Percentiles rank a stretch among this genome's conserved stretches.
Conservation (phyloP, 768 basidiomycete genomes). For the Epithele typhae region DNA sequence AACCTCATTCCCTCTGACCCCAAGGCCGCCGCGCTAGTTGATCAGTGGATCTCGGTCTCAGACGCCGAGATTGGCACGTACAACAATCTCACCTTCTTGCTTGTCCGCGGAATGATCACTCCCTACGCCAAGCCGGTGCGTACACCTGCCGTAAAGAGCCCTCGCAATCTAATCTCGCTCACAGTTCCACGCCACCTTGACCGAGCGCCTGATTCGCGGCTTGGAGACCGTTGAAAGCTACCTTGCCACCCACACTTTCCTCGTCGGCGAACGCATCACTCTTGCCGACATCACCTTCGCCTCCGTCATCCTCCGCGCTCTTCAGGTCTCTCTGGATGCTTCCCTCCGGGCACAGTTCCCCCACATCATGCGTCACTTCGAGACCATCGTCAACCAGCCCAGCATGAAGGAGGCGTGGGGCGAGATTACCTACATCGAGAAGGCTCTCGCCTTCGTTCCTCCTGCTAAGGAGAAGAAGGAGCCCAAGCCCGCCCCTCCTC, state of each 20-base stretch:
- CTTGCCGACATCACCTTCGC: conserved; percentile 83
- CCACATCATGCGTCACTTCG: conserved; percentile 77
- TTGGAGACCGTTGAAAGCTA: conserved; percentile 69
- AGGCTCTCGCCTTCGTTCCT: conserved; percentile 63
- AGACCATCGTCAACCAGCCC: conserved; percentile 87
- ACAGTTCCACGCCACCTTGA: conserved; percentile 54
- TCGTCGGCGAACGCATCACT: conserved; percentile 93
- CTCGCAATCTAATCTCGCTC: background rate
- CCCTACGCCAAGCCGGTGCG: conserved; percentile 84
- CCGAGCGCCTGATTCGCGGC: conserved; percentile 51
- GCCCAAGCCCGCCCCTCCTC: conserved; percentile 25
- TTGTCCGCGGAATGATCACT: conserved; percentile 43
- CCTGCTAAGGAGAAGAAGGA: conserved; percentile 72
- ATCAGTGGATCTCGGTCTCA: conserved; percentile 80
- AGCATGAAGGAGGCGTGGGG: conserved; percentile 65
- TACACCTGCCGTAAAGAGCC: conserved; percentile 8
- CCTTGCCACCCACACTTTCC: conserved; percentile 78
- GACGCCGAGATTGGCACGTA: conserved; percentile 56
- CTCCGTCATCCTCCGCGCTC: conserved; percentile 48
- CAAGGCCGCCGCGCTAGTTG: conserved; percentile 70
- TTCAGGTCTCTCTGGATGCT: conserved; percentile 60
- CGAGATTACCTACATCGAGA: conserved; percentile 58
- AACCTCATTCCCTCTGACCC: conserved; percentile 64
- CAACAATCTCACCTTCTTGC: conserved; percentile 33
- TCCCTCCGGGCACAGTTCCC: conserved; percentile 60